Conservation (phyloP, 768 basidiomycete species). For the Mycena chlorophos region DNA sequence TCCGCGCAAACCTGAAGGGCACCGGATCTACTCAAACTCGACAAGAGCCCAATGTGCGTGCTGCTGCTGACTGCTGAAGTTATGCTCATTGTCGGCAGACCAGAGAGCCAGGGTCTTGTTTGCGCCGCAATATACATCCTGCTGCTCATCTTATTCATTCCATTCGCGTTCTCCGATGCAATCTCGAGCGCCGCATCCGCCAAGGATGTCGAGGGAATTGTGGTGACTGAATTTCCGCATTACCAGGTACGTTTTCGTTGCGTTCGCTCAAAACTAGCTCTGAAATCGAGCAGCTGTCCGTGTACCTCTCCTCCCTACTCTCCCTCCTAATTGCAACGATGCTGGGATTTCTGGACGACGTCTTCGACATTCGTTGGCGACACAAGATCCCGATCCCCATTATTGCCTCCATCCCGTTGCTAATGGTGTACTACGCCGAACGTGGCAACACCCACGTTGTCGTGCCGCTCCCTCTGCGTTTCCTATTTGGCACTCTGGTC, state of each 20-base stretch:
- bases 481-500: conserved; percentile 73
- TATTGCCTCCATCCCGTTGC: conserved; percentile 89
- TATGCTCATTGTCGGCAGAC: conserved; percentile 48
- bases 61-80: conserved; percentile 6
- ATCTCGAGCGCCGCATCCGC: conserved; percentile 49
- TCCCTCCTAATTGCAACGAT: conserved; percentile 90
- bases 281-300: conserved; percentile 60
- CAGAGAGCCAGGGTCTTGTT: conserved; percentile 91
- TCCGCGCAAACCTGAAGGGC: conserved; percentile 81
- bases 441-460: conserved; percentile 92
- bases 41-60: conserved; percentile 65
- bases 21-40: conserved; percentile 84
- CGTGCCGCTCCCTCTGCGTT: conserved; percentile 80
- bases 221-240: conserved; percentile 72
- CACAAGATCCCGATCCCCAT: conserved; percentile 97
- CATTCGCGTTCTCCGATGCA: conserved; percentile 86
- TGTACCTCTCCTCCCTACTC: conserved; percentile 92
- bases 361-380: conserved; percentile 98
- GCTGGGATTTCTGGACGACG: conserved; percentile 94
- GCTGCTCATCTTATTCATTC: conserved; percentile 87
- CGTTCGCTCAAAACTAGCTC: not conserved
- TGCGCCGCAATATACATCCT: conserved; percentile 88
- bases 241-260: conserved; percentile 58
- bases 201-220: conserved; percentile 57
- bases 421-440: conserved; percentile 97